Percentiles rank a stretch among this genome's conserved stretches.
Conservation (phyloP, 192 early-diverging fungal genomes). For the Coemansia sp. region DNA sequence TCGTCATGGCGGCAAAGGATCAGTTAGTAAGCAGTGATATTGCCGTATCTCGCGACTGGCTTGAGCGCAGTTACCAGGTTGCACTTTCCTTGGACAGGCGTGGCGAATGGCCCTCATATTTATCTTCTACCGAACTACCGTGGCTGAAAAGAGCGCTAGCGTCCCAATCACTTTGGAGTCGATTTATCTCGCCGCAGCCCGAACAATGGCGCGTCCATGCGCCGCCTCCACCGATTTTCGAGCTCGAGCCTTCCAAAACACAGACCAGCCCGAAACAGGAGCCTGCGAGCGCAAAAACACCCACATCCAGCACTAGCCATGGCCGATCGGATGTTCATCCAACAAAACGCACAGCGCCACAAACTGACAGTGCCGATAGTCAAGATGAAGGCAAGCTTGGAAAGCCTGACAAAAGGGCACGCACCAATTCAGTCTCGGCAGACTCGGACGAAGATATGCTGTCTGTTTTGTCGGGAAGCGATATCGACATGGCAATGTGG, state of each 20-base stretch:
- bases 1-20: not conserved
- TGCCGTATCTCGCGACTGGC: conserved; percentile 22
- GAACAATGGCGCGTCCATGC: conserved; percentile 51
- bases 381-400: not conserved
- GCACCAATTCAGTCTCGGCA: conserved; percentile 8
- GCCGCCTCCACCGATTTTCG: conserved; percentile 33
- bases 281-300: not conserved
- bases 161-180: conserved; percentile 44
- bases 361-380: conserved; percentile 10
- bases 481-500: conserved; percentile 48
- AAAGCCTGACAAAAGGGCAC: conserved; percentile 24
- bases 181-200: conserved; percentile 49
- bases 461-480: conserved; percentile 45
- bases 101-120: conserved; percentile 38
- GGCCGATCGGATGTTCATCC: conserved; percentile 1
- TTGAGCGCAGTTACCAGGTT: conserved; percentile 44
- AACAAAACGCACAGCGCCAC: conserved; percentile 23
- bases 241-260: conserved; percentile 10
- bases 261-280: conserved; percentile 3
- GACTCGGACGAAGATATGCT: conserved; percentile 46
- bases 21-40: not conserved
- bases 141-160: conserved; percentile 43
- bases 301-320: not conserved
- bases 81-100: conserved; percentile 43
- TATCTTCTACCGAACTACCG: conserved; percentile 33